Conservation (phyloP, 805 yeast genomes). For the Saturnispora besseyi region DNA sequence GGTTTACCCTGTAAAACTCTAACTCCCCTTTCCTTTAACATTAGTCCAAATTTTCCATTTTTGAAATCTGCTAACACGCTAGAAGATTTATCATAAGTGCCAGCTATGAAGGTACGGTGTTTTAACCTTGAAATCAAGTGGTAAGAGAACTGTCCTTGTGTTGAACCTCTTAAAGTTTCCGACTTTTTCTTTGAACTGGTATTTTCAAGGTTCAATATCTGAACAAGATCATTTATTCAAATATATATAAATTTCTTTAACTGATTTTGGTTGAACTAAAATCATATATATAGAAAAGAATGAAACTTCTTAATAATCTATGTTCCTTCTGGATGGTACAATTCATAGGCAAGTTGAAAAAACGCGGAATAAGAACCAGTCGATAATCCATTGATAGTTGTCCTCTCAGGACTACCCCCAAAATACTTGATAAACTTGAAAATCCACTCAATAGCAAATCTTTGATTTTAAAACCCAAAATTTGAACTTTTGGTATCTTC, state of each 20-base stretch:
- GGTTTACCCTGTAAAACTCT: conserved; percentile 11
- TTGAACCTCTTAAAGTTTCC: conserved; percentile 5
- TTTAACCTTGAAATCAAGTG: conserved; percentile 16
- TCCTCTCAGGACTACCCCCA: conserved; percentile 37
- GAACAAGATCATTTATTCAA: too few species aligned
- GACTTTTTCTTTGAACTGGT: conserved; percentile 10
- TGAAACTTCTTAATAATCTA: conserved; percentile 31
- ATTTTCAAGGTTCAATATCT: conserved; percentile 16
- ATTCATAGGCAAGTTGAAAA: conserved; percentile 34
- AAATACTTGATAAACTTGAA: conserved; percentile 32
- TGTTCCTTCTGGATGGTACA: conserved; percentile 31
- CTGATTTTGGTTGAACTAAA: conserved; percentile 31
- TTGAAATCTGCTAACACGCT: conserved; percentile 26
- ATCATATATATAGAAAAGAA: conserved; percentile 32
- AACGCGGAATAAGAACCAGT: conserved; percentile 39
- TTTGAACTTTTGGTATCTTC: conserved; percentile 25
- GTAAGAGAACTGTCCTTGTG: conserved; percentile 13
- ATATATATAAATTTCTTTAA: too few species aligned
- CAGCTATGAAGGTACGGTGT: conserved; percentile 29
- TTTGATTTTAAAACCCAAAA: conserved; percentile 40
- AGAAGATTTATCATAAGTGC: conserved; percentile 29
- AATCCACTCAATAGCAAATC: conserved; percentile 39
- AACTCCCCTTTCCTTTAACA: conserved; percentile 4
- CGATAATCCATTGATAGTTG: conserved; percentile 38
- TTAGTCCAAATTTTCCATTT: conserved; percentile 17